Percentiles rank a stretch among this genome's conserved stretches.
Conservation (phyloP, 768 basidiomycete species). For the Kwoniella newhampshirensis region DNA sequence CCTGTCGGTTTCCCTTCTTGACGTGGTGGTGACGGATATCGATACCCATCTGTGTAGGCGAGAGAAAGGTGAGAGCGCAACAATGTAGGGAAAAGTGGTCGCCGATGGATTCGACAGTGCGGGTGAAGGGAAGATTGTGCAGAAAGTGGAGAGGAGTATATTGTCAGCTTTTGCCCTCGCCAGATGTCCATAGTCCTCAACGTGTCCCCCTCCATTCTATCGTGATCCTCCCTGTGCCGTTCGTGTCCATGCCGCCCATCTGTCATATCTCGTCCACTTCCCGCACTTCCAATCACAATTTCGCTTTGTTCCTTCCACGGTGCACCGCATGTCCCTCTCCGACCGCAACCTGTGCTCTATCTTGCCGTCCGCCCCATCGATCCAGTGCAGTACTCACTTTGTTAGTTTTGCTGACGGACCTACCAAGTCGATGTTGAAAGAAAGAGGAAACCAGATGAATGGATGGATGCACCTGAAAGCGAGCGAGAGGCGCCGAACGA, state of each 20-base stretch:
- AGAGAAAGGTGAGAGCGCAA: not conserved
- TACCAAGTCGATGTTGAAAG: not conserved
- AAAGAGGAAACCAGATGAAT: constrained; percentile 2
- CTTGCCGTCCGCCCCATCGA: not conserved
- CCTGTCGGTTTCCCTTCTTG: constrained; percentile 92
- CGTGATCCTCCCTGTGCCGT: not conserved
- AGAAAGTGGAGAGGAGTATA: not conserved
- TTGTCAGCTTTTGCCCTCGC: constrained; percentile 8
- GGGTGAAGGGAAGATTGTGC: not conserved
- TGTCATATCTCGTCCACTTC: too few species aligned
- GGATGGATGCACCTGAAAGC: too few species aligned
- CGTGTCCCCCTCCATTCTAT: not conserved
- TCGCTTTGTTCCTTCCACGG: not conserved
- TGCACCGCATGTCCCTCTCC: not conserved
- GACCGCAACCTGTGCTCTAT: not conserved
- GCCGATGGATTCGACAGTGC: not conserved
- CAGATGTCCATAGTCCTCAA: not conserved
- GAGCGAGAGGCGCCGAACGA: constrained; percentile 19
- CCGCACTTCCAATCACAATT: not conserved
- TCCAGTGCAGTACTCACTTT: constrained; percentile 19
- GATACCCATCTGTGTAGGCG: constrained; percentile 68
- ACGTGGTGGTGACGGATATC: constrained; percentile 96
- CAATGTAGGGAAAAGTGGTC: not conserved
- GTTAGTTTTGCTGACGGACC: constrained; percentile 12
- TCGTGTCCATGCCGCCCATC: too few species aligned